Evolutionary conservation across 2,329 filamentous ascomycete genomes (phyloP), one percentile per base, ranked within the genome.

Genomic region (Microcera coccophila): DNA sequence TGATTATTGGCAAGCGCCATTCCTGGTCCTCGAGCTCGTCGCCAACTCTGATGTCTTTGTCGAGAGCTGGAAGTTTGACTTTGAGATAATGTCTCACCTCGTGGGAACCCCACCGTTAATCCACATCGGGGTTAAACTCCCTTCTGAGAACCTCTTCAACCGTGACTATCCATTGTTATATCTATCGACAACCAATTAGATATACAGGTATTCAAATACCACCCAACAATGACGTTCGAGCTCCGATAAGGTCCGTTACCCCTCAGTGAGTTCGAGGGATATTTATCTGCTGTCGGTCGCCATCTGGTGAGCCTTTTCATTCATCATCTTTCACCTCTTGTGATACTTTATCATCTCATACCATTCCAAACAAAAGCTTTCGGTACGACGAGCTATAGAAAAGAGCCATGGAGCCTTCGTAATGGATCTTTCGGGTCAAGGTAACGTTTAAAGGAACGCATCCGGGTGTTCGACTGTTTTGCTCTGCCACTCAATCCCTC

Each of bases 391-490:
- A 42, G 47, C 26, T 43, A 12, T 47, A 36, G 42, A 39, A 31
- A 42, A 50, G 50, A 55, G 44, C 42, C 16, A 55, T 58, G 53
- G 41, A 57, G n/a, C 42, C 53, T 42, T 59, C 52, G 55, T 57
- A 53, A 45, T 51, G 42, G 49, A 54, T 48, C 48, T 51, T 43
- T 59, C 38, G 53, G 52, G 65, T 71, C 69, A 65, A 72, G 69
- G 69, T 72, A 72, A 71, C 63, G 67, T 67, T 52, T 54, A 62
- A 59, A 66, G 68, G 65, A 67, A 64, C 60, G 69, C 69, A 72
- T 62, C 66, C 69, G 69, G 69, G 69, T 72, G 69, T 70, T 70
- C 57, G 53, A 42, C 61, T 50, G 48, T 34, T 45, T 42, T 45
- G 48, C 38, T 43, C 39, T 47, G 42, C 14, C 40, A 28, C 29